Evolutionary conservation across 768 basidiomycete species (phyloP), one percentile per base, ranked within the genome.

Genomic region (Serendipita indica): DNA sequence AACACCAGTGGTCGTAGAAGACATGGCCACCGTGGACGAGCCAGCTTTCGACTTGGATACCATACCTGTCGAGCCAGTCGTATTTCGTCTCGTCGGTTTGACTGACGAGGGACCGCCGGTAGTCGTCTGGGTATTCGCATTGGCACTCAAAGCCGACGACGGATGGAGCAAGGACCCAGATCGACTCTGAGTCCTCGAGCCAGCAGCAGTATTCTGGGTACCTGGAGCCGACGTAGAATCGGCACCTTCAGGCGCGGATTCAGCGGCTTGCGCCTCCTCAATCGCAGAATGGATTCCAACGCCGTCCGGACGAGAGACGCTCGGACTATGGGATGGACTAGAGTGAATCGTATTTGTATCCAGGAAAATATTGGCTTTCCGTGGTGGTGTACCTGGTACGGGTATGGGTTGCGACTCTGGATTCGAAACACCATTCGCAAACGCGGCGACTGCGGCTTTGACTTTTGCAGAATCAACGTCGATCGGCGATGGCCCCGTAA

Each of bases 11-110:
- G 20, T 72, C 66, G 33, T 73, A 67, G 52, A 62, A 68, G 13
- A 63, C 67, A 10, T 60, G 39, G 12, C 63, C 72, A 65, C 5
- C 71, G 68, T 20, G 63, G 62, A 4, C 66, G 67, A 58, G 62
- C 45, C 62, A n/a, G n/a, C n/a, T 52, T 63, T 3, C 65, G 65
- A 22, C 60, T 56, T 18, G 35, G 57, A 18, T 20, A 59, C 57
- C 6, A 63, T 43, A 12, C 60, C 62, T 3, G 65, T 54, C 0
- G 82, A 79, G 2, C 86, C 84, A 0, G 80, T 86, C 1, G 86
- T 88, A 65, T 88, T 85, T 25, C 87, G 74, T 13, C 86, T 77
- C 3, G 75, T 67, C 20, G 80, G 77, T 14, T 73, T 76, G n/a
- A 28, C 16, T 12, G 30, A 30, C 16, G 49, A 18, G 7, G 41